phyloP scores from a whole-genome alignment of 73 alveolate genomes.

The Paramecium primaurelia region DNA sequence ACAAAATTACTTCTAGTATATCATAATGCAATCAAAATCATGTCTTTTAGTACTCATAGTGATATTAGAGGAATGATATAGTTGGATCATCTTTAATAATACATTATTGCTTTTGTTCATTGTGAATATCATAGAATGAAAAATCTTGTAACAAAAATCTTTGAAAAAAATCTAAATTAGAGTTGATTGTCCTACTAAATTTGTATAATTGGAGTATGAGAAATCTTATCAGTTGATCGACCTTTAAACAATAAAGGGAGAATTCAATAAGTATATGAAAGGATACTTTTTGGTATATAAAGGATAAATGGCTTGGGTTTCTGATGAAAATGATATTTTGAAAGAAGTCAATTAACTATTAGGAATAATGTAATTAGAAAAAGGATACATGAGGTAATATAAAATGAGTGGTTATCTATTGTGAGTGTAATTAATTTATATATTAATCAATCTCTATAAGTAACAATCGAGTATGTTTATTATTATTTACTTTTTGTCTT shows the following conservation, averaged over 20 bases:
- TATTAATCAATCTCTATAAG: conserved; percentile 20
- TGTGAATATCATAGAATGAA: not conserved
- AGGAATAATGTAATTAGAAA: not conserved
- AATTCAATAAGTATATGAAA: not conserved
- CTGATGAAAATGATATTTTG: not conserved
- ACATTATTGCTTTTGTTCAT: not conserved
- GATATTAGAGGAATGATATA: too few relatives aligned
- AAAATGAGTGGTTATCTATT: not conserved
- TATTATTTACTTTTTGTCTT: not conserved
- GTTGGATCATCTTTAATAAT: too few relatives aligned
- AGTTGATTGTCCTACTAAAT: not conserved
- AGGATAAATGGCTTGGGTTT: not conserved
- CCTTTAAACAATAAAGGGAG: not conserved
- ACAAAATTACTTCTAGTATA: too few relatives aligned
- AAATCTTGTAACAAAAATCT: not conserved
- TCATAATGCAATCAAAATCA: too few relatives aligned
- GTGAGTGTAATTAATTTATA: not conserved
- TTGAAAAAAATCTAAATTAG: not conserved
- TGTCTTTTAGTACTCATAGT: too few relatives aligned
- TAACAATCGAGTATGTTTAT: not conserved
- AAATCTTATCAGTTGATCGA: not conserved
- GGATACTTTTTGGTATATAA: not conserved
- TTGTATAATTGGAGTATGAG: not conserved
- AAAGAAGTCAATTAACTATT: not conserved
- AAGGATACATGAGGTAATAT: not conserved